These are phyloP conservation scores for Penicillium oxalicum DNA, from an alignment of 2,329 filamentous ascomycete genomes.

Conservation along the genomic window DNA sequence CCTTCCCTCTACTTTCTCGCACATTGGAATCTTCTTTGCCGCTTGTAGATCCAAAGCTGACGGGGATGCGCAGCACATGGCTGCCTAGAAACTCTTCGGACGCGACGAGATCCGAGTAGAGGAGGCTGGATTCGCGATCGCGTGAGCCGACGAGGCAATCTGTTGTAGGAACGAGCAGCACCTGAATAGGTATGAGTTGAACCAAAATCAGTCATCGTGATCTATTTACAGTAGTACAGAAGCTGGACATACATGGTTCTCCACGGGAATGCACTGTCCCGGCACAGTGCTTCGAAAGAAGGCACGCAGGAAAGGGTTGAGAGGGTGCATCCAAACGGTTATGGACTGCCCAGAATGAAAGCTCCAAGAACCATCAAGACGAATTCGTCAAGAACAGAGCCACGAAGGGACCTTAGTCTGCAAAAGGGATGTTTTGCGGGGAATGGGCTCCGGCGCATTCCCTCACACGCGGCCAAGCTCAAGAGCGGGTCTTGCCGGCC, in stretches of 20 bases:
- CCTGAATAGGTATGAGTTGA: conserved; percentile 36
- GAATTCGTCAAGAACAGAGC: conserved; percentile 20
- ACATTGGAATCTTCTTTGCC: conserved; percentile 58
- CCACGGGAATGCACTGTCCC: conserved; percentile 81
- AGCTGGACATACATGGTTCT: conserved; percentile 63
- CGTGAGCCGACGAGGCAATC: conserved; percentile 82
- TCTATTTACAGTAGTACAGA: conserved; percentile 8
- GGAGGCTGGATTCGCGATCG: conserved; percentile 75
- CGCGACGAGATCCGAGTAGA: conserved; percentile 72
- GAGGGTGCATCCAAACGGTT: conserved; percentile 78
- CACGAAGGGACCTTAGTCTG: conserved; percentile 12
- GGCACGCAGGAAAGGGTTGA: conserved; percentile 97
- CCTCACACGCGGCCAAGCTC: conserved; percentile 15
- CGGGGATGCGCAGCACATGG: conserved; percentile 85
- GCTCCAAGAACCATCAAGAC: conserved; percentile 36
- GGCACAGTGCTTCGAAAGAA: conserved; percentile 96
- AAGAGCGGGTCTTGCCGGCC: no score
- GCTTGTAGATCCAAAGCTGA: conserved; percentile 42
- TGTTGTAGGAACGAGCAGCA: conserved; percentile 88
- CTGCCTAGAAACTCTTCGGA: conserved; percentile 94
- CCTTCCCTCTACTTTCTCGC: conserved; percentile 84
- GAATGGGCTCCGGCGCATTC: conserved; percentile 30
- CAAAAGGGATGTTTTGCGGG: conserved; percentile 26
- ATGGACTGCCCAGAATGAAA: conserved; percentile 35
- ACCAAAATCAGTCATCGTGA: conserved; percentile 11